Conservation (phyloP, 306 rosid genomes). For the Trichosanthes truncata region DNA sequence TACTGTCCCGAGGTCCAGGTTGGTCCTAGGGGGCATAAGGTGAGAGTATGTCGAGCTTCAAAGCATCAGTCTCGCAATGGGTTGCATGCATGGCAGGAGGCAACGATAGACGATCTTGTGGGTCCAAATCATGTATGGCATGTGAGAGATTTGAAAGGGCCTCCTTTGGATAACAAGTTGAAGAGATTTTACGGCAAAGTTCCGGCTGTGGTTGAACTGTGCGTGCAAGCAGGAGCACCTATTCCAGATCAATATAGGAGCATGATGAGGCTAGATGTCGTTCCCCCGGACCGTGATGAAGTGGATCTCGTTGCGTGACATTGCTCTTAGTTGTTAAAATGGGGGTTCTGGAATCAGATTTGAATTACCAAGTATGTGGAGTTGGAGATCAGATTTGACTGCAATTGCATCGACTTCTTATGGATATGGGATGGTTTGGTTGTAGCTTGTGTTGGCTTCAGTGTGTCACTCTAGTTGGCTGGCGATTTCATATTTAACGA, state of each 20-base stretch:
- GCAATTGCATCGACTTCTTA: neutral
- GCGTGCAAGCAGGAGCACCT: conserved; percentile 72
- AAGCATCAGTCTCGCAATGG: conserved; percentile 86
- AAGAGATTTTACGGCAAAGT: conserved; percentile 88
- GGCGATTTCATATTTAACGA: no score
- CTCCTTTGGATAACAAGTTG: conserved; percentile 56
- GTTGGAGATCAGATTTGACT: neutral
- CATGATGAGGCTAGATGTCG: conserved; percentile 89
- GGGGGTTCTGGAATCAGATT: neutral
- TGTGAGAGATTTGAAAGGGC: conserved; percentile 39
- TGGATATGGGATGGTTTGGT: no score
- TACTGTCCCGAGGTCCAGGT: conserved; percentile 83
- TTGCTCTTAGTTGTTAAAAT: conserved; percentile 26
- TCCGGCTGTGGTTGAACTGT: conserved; percentile 82
- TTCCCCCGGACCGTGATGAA: conserved; percentile 52
- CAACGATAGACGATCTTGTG: conserved; percentile 54
- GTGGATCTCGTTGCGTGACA: conserved; percentile 26
- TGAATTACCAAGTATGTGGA: neutral
- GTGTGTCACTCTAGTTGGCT: neutral
- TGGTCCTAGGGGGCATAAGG: conserved; percentile 85
- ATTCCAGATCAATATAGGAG: conserved; percentile 54
- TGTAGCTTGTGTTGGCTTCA: no score
- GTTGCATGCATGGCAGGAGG: conserved; percentile 92
- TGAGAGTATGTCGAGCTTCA: conserved; percentile 78
- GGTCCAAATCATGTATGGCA: conserved; percentile 85